Percentiles rank a stretch among this genome's conserved stretches.
Evolutionary conservation across 2,329 filamentous ascomycete genomes (phyloP).

Genomic region (Fusarium sp.): DNA sequence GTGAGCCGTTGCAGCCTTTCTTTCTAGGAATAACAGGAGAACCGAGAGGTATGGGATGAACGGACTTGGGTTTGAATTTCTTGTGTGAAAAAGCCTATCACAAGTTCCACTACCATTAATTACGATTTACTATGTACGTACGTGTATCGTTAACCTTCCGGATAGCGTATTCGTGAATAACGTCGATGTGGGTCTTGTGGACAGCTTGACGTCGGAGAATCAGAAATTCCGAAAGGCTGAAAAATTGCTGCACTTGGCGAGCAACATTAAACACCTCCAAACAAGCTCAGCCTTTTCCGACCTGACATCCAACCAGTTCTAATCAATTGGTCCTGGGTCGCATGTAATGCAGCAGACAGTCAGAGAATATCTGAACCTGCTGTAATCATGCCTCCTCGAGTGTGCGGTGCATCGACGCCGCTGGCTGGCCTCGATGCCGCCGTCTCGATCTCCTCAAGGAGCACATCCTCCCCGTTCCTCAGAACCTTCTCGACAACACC

Average conservation of each 20-base stretch:
- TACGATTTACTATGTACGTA: background rate
- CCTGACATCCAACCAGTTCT: constrained; percentile 41
- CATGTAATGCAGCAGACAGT: constrained; percentile 45
- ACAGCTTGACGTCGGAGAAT: constrained; percentile 13
- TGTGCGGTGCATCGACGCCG: constrained; percentile 49
- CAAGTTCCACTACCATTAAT: background rate
- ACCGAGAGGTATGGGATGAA: no score
- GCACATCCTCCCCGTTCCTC: constrained; percentile 32
- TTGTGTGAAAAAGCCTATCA: no score
- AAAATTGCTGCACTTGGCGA: constrained; percentile 42
- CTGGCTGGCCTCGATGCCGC: constrained; percentile 52
- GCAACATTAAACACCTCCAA: constrained; percentile 27
- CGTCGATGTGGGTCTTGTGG: background rate
- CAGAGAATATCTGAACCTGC: constrained; percentile 37
- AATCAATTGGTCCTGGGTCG: constrained; percentile 44
- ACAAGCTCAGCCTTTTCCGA: constrained; percentile 28
- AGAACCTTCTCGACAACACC: constrained; percentile 59
- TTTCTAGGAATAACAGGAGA: no score
- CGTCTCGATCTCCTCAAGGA: constrained; percentile 34
- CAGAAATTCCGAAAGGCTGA: constrained; percentile 34
- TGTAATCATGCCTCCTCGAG: constrained; percentile 53
- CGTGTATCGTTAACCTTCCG: no score
- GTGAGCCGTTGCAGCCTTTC: background rate
- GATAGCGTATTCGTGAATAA: no score
- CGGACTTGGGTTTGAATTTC: no score